These are phyloP conservation scores for Keithomyces neogunnii DNA, from an alignment of 2,329 filamentous ascomycete genomes.

Conservation along the genomic window DNA sequence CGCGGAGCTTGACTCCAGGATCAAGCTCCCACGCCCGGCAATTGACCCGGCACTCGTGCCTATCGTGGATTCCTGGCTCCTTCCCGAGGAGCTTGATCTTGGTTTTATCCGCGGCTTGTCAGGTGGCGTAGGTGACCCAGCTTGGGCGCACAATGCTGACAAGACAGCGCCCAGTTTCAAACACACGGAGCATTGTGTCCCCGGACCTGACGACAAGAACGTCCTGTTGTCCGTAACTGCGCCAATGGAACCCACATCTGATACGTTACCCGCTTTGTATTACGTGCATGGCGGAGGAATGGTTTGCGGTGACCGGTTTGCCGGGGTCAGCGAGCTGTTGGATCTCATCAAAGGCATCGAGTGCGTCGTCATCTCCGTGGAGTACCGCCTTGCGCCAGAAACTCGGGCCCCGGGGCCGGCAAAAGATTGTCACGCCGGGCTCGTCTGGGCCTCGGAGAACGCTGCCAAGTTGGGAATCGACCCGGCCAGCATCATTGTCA, in stretches of 20 bases:
- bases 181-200: slow-evolving; percentile 8
- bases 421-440: slow-evolving; percentile 13
- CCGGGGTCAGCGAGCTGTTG: slow-evolving; percentile 8
- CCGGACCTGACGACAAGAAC: slow-evolving; percentile 4
- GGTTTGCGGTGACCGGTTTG: slow-evolving; percentile 11
- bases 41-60: slow-evolving; percentile 11
- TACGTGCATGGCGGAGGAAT: slow-evolving; percentile 14
- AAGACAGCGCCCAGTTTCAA: slow-evolving; percentile 7
- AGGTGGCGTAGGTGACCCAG: not conserved
- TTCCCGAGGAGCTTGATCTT: slow-evolving; percentile 12
- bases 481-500: slow-evolving; percentile 10
- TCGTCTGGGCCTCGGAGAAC: slow-evolving; percentile 11
- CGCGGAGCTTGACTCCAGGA: slow-evolving; percentile 11
- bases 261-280: slow-evolving; percentile 9
- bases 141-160: slow-evolving; percentile 9
- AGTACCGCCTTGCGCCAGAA: slow-evolving; percentile 17
- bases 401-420: slow-evolving; percentile 10
- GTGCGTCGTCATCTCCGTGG: slow-evolving; percentile 13
- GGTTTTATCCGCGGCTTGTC: slow-evolving; percentile 9
- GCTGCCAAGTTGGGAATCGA: slow-evolving; percentile 10
- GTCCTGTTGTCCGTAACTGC: slow-evolving; percentile 11
- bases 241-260: slow-evolving; percentile 6
- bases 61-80: slow-evolving; percentile 10
- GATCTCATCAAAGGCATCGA: slow-evolving; percentile 10
- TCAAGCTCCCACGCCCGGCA: slow-evolving; percentile 11